Base-by-base conservation (phyloP, 768 basidiomycete genomes). In the Leucocoprinus leucothites region DNA sequence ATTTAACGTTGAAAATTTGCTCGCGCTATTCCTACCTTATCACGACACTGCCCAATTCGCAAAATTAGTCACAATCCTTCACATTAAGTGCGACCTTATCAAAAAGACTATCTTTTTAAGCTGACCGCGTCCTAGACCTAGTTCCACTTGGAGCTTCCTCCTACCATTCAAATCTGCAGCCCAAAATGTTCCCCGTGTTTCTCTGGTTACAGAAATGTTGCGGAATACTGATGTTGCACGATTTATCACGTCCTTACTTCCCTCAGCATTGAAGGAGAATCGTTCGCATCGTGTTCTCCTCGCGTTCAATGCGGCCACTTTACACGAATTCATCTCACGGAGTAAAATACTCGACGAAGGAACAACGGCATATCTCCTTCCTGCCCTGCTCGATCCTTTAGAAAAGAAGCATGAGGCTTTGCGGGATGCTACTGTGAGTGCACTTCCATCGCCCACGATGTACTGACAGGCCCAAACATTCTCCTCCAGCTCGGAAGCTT, bases 31-130 rank as follows among this genome's bases (percentile, higher is more conserved):
- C 70, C 72, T 98, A 26, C 97, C 97, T 0, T 98, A 96, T 66
- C 94, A 98, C 64, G 92, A 95, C 61, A 90, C 95, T 3, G 86
- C 91, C 0, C 94, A 98, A 67, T 98, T 98, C 69, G 81, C 88
- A 8, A 96, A 97, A 62, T 91, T 98, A 79, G 76, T 97, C 22
- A 84, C 89, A 1, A 93, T 99, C 62, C 72, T 98, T 51, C 82
- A 87, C 62, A 80, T 93, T 54, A 76, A 79, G 89, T 91, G 60
- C 22, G 83, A 19, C 24, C 47, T 35, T 38, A 24, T 13, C 53
- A 13, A 2, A 6, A 2, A 26, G 14, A 22, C 42, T 19, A n/a
- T 53, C 14, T 13, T 51, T 6, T 16, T 34, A 34, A 51, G 51
- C 24, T 53, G 31, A 46, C 16, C 16, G 16, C n/a, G 24, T 25